A percentile compares a stretch with the other conserved stretches of the same genome.
Conservation (phyloP, 805 yeast species). For the Spathaspora hagerdaliae region DNA sequence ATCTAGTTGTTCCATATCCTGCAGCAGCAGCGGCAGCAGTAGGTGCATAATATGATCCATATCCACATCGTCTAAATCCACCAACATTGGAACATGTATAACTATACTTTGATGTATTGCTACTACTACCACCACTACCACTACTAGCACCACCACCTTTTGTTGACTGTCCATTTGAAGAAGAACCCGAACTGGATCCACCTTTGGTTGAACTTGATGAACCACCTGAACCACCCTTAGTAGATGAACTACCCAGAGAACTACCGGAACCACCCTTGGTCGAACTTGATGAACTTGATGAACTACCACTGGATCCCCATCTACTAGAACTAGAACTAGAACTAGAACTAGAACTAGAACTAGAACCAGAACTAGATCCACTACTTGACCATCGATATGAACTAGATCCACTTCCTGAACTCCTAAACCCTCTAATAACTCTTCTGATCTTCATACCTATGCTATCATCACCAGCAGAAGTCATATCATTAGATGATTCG, state of each 20-base stretch:
- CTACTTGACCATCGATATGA: not conserved
- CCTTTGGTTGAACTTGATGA: not conserved
- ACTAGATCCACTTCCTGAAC: not conserved
- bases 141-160: not conserved
- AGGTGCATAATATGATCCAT: slow-evolving; percentile 2
- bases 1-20: slow-evolving; percentile 1
- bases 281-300: not conserved
- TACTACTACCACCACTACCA: not conserved
- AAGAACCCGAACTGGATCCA: slow-evolving; percentile 1
- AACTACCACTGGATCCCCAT: not conserved
- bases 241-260: not conserved
- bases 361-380: not conserved
- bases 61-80: not conserved
- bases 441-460: not conserved
- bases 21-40: slow-evolving; percentile 3
- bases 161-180: not conserved
- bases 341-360: not conserved
- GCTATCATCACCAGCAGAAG: too few species aligned
- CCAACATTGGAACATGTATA: not conserved
- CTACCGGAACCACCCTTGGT: not conserved
- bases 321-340: not conserved
- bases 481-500: too few species aligned
- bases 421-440: not conserved
- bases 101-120: not conserved
- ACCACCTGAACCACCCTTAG: not conserved